Percentiles rank a stretch among this genome's conserved stretches.
phyloP scores from a whole-genome alignment of 2,329 filamentous ascomycete species.

The Penicillium olsonii region DNA sequence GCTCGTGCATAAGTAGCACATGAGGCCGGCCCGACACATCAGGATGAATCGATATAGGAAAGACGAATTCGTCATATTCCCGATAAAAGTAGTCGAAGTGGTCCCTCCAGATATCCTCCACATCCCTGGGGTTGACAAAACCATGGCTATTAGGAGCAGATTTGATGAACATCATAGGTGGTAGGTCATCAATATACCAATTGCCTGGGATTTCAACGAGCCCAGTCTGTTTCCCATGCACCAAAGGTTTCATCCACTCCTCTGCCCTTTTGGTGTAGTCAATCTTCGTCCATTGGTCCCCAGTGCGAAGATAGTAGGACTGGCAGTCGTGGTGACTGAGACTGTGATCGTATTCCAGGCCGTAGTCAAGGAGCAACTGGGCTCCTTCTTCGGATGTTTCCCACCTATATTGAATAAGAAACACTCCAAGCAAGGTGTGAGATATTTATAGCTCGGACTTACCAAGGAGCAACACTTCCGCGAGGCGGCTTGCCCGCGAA shows the following conservation, averaged over 20 bases:
- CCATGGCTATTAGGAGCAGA: conserved; percentile 54
- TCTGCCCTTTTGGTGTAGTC: conserved; percentile 42
- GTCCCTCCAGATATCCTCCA: conserved; percentile 65
- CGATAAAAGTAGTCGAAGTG: conserved; percentile 70
- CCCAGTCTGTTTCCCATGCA: conserved; percentile 44
- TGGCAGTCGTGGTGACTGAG: conserved; percentile 49
- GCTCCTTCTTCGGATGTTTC: conserved; percentile 69
- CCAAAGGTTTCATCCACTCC: conserved; percentile 51
- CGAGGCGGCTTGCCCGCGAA: conserved; percentile 74
- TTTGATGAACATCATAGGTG: conserved; percentile 50
- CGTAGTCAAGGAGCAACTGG: conserved; percentile 44
- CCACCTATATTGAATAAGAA: conserved; percentile 50
- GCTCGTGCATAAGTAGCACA: conserved; percentile 71
- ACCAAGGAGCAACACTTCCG: conserved; percentile 71
- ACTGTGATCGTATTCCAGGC: conserved; percentile 48
- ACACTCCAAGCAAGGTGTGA: neutral
- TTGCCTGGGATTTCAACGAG: conserved; percentile 48
- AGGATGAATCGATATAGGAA: conserved; percentile 75
- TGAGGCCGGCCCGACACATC: conserved; percentile 74
- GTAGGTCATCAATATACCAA: conserved; percentile 48
- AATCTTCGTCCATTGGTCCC: conserved; percentile 46
- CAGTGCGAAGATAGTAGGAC: conserved; percentile 45
- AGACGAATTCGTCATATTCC: conserved; percentile 75
- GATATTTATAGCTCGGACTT: too few species aligned
- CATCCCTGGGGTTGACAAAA: conserved; percentile 58